phyloP scores from a whole-genome alignment of 2,329 filamentous ascomycete species.

The Sporothrix brunneoviolacea region DNA sequence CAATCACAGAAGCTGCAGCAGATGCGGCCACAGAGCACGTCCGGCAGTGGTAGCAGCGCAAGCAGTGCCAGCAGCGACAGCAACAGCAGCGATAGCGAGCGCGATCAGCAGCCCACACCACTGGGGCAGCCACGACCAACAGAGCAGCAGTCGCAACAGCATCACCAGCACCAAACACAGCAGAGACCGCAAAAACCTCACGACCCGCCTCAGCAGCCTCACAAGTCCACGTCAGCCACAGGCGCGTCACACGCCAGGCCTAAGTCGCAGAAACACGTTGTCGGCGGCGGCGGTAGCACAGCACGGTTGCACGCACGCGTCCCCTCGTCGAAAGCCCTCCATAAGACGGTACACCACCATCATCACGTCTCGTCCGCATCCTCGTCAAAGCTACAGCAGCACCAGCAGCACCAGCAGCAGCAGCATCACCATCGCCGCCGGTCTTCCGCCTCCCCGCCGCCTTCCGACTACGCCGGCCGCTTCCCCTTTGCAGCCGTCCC shows the following conservation, averaged over 20 bases:
- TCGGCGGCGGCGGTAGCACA: conserved; percentile 31
- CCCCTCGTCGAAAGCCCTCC: conserved; percentile 45
- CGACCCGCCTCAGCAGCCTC: neutral
- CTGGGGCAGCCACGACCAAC: conserved; percentile 1
- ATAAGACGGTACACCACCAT: conserved; percentile 28
- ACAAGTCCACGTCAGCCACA: conserved; percentile 22
- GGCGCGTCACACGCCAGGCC: conserved; percentile 27
- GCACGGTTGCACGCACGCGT: conserved; percentile 45
- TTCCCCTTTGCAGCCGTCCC: conserved; percentile 14
- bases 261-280: conserved; percentile 37
- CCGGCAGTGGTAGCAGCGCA: neutral
- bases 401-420: conserved; percentile 9
- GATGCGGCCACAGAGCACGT: neutral
- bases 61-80: neutral
- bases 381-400: conserved; percentile 18
- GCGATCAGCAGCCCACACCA: conserved; percentile 4
- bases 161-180: neutral
- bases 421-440: conserved; percentile 30
- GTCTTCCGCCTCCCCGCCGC: conserved; percentile 32
- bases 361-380: conserved; percentile 2
- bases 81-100: neutral
- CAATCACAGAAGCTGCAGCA: conserved; percentile 15
- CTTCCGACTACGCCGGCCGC: conserved; percentile 28
- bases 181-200: neutral
- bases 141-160: neutral